phyloP scores from a whole-genome alignment of 805 yeast genomes.

The Metschnikowia anglica region DNA sequence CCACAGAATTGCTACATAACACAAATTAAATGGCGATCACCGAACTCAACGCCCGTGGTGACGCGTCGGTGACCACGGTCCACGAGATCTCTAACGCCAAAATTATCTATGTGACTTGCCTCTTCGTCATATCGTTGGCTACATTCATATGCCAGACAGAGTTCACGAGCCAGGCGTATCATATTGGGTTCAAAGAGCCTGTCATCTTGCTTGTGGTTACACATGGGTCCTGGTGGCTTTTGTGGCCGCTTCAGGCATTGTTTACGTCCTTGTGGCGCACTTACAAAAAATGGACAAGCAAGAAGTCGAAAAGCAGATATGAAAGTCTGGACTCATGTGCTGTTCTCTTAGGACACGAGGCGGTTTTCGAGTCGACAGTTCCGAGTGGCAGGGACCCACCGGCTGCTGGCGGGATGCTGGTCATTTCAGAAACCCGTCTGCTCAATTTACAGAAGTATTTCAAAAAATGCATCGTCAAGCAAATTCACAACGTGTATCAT shows the following conservation, averaged over 20 bases:
- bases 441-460: slow-evolving; percentile 28
- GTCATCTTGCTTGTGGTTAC: slow-evolving; percentile 63
- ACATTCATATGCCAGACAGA: slow-evolving; percentile 82
- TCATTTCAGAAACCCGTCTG: slow-evolving; percentile 1
- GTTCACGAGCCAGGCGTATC: slow-evolving; percentile 66
- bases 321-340: slow-evolving; percentile 34
- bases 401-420: slow-evolving; percentile 3
- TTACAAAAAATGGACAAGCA: slow-evolving; percentile 24
- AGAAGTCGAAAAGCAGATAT: slow-evolving; percentile 19
- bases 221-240: slow-evolving; percentile 73
- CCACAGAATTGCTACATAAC: slow-evolving; percentile 27
- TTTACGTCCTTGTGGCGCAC: slow-evolving; percentile 50
- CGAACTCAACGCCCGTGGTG: slow-evolving; percentile 26
- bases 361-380: slow-evolving; percentile 7
- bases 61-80: slow-evolving; percentile 24
- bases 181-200: slow-evolving; percentile 63
- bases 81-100: slow-evolving; percentile 36
- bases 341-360: slow-evolving; percentile 25
- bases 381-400: slow-evolving; percentile 14
- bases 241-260: slow-evolving; percentile 69
- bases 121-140: slow-evolving; percentile 39
- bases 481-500: slow-evolving; percentile 45
- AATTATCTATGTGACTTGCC: slow-evolving; percentile 32
- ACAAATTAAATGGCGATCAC: slow-evolving; percentile 33
- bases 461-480: slow-evolving; percentile 39